These are phyloP conservation scores for Aspergillus ochraceus DNA, from an alignment of 2,329 filamentous ascomycete genomes.

Conservation along the genomic window DNA sequence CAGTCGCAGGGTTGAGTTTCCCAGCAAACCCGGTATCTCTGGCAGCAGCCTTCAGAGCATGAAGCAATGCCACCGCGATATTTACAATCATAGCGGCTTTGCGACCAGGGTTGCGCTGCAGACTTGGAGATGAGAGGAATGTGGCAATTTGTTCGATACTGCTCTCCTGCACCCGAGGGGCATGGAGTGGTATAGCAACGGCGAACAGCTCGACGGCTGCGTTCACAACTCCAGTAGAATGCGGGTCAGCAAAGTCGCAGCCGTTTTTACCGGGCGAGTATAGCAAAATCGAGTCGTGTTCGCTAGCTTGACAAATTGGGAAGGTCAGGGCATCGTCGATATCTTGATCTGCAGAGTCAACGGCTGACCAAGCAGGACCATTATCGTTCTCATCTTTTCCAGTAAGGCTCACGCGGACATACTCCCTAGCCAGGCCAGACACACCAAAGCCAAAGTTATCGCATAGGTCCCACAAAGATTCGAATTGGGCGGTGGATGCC, in stretches of 20 bases:
- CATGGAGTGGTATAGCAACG: constrained; percentile 83
- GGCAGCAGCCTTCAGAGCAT: constrained; percentile 77
- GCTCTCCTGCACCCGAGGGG: constrained; percentile 90
- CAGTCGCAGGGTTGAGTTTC: constrained; percentile 72
- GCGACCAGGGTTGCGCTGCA: constrained; percentile 82
- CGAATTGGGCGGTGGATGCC: constrained; percentile 83
- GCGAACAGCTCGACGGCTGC: constrained; percentile 91
- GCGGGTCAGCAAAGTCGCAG: constrained; percentile 66
- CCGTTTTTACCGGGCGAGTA: constrained; percentile 60
- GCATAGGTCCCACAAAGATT: constrained; percentile 90
- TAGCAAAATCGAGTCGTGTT: constrained; percentile 83
- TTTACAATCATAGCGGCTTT: constrained; percentile 92
- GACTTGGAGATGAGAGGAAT: constrained; percentile 74
- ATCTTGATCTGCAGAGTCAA: constrained; percentile 38
- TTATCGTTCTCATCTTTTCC: constrained; percentile 65
- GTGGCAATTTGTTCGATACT: constrained; percentile 91
- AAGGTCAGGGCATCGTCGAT: constrained; percentile 46
- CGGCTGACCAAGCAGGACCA: constrained; percentile 46
- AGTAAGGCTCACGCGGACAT: constrained; percentile 68
- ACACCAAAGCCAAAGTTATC: constrained; percentile 96
- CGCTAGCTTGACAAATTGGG: constrained; percentile 78
- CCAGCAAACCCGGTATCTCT: constrained; percentile 77
- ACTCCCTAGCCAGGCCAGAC: constrained; percentile 77
- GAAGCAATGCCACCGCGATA: constrained; percentile 76
- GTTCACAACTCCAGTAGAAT: constrained; percentile 91